phyloP scores from a whole-genome alignment of 2,329 filamentous ascomycete genomes.

The Aphanocladium album region DNA sequence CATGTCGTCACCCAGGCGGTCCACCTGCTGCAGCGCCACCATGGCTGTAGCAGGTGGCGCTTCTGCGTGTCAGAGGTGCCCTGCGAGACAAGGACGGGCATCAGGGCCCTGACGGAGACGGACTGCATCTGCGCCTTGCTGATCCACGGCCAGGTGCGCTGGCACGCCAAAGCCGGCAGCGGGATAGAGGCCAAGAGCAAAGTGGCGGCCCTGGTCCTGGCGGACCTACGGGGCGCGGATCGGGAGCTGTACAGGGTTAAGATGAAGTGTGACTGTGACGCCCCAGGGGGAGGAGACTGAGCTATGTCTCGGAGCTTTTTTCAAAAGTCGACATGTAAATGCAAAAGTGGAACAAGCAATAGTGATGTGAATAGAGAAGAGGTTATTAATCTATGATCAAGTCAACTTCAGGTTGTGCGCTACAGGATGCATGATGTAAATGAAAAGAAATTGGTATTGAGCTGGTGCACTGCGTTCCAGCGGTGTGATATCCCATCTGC shows the following conservation, averaged over 20 bases:
- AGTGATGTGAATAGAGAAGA: background rate
- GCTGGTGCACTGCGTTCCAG: background rate
- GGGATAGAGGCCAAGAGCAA: constrained; percentile 68
- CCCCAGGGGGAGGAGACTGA: background rate
- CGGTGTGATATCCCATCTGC: background rate
- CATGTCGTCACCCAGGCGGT: constrained; percentile 76
- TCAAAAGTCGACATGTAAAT: background rate
- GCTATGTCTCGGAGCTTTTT: background rate
- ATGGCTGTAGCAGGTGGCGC: constrained; percentile 59
- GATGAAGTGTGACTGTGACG: constrained; percentile 60
- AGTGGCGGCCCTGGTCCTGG: constrained; percentile 56
- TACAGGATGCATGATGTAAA: too few species aligned
- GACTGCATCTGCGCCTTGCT: constrained; percentile 67
- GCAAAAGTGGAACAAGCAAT: background rate
- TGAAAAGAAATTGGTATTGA: constrained; percentile 10
- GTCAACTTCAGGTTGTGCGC: background rate
- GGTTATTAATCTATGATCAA: background rate
- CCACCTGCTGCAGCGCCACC: constrained; percentile 56
- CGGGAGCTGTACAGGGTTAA: constrained; percentile 53
- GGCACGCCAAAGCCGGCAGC: constrained; percentile 56
- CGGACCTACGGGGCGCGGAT: constrained; percentile 38
- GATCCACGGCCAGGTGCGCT: constrained; percentile 67
- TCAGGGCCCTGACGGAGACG: constrained; percentile 34
- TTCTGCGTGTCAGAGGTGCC: constrained; percentile 45
- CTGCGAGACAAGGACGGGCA: constrained; percentile 36